Evolutionary conservation across 2,329 filamentous ascomycete species (phyloP).

Genomic region (Penicillium italicum): DNA sequence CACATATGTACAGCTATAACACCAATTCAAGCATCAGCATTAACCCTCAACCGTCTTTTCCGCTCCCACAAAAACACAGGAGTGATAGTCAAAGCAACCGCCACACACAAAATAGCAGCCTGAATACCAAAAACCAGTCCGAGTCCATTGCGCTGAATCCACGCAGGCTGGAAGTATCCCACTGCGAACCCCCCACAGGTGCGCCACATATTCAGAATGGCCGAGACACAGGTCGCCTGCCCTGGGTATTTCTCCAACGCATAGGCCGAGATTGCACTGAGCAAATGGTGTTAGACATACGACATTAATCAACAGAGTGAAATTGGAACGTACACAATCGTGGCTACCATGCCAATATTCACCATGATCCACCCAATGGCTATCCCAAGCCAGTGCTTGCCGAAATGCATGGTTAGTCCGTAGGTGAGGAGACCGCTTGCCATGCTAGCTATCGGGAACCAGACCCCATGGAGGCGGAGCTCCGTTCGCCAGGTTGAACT

Average conservation of each 20-base stretch:
- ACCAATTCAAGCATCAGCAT: neutral
- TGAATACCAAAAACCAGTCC: slow-evolving; percentile 36
- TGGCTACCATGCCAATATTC: slow-evolving; percentile 36
- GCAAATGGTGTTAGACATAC: neutral
- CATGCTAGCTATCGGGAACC: slow-evolving; percentile 32
- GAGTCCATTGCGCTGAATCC: slow-evolving; percentile 32
- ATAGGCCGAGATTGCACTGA: slow-evolving; percentile 36
- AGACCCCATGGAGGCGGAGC: slow-evolving; percentile 37
- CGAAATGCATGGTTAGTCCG: slow-evolving; percentile 34
- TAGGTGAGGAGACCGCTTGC: slow-evolving; percentile 33
- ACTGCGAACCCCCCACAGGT: slow-evolving; percentile 40
- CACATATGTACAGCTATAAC: neutral
- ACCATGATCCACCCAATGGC: slow-evolving; percentile 40
- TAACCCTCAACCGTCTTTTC: neutral
- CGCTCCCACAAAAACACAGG: slow-evolving; percentile 20
- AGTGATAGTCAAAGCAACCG: slow-evolving; percentile 27
- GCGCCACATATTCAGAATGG: slow-evolving; percentile 41
- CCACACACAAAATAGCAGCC: slow-evolving; percentile 29
- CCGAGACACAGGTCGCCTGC: slow-evolving; percentile 33
- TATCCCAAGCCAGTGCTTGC: slow-evolving; percentile 37
- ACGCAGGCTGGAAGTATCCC: slow-evolving; percentile 38
- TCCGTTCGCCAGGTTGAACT: slow-evolving; percentile 29
- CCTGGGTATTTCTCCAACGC: slow-evolving; percentile 37
- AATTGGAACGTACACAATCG: slow-evolving; percentile 29
- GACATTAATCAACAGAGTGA: neutral